phyloP scores from a whole-genome alignment of 169 alveolate species.

The Plasmodium blacklocki region DNA sequence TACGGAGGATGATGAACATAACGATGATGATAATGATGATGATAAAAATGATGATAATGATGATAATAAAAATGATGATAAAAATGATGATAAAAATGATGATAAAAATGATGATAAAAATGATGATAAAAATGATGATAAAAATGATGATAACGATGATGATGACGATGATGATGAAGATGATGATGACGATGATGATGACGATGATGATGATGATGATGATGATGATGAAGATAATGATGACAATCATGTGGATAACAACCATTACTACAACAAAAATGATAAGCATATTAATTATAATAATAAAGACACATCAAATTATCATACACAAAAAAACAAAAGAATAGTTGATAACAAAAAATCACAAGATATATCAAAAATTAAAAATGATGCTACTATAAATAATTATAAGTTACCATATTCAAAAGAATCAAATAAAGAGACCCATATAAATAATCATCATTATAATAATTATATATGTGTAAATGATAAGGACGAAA shows the following conservation, averaged over 20 bases:
- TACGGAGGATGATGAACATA: background rate
- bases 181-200: background rate
- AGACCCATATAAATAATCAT: too few species aligned
- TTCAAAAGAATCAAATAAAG: too few species aligned
- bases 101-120: background rate
- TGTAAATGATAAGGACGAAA: too few species aligned
- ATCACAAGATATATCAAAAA: too few species aligned
- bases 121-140: background rate
- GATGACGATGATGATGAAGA: background rate
- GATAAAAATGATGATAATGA: background rate
- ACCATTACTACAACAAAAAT: background rate
- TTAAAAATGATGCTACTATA: too few species aligned
- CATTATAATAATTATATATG: too few species aligned
- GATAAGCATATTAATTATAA: background rate
- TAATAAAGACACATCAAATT: background rate
- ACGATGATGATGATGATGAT: background rate
- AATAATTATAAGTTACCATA: too few species aligned
- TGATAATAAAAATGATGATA: background rate
- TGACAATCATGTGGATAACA: background rate
- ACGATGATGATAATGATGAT: background rate
- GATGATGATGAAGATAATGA: background rate
- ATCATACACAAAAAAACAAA: background rate
- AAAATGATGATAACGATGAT: background rate
- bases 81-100: background rate
- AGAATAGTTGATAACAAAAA: background rate